Conservation (phyloP, 768 basidiomycete genomes). For the Leccinum truebloodii region DNA sequence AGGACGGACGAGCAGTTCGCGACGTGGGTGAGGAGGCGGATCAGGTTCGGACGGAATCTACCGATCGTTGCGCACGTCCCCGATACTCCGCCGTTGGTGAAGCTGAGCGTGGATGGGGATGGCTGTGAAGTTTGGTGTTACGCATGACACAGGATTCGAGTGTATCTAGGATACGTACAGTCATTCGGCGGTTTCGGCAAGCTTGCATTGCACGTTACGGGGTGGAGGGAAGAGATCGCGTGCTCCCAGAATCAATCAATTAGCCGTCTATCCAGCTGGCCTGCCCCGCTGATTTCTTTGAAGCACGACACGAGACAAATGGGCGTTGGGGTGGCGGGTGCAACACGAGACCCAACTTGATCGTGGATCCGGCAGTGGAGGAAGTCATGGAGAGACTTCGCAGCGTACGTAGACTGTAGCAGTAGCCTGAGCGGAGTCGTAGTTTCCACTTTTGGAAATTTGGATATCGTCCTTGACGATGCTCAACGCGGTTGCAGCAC, state of each 20-base stretch:
- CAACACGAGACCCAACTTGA: no score
- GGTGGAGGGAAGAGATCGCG: neutral
- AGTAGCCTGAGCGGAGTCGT: no score
- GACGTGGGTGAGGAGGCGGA: conserved; percentile 34
- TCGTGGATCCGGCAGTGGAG: no score
- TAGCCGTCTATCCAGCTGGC: neutral
- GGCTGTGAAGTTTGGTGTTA: conserved; percentile 27
- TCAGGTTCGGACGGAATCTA: conserved; percentile 37
- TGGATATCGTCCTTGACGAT: conserved; percentile 33
- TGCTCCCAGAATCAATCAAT: neutral
- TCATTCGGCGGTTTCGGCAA: neutral
- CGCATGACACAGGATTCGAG: neutral
- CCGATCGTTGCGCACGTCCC: conserved; percentile 36
- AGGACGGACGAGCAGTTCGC: conserved; percentile 35
- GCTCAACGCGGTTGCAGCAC: conserved; percentile 74
- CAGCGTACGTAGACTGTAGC: neutral
- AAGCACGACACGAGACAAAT: neutral
- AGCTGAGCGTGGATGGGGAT: conserved; percentile 16
- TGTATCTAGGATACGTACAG: neutral
- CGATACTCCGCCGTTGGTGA: conserved; percentile 17
- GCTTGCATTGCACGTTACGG: neutral
- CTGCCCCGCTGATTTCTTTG: neutral
- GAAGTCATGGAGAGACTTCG: conserved; percentile 4
- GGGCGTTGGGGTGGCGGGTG: neutral
- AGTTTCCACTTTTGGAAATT: conserved; percentile 3